Evolutionary conservation across 2,329 filamentous ascomycete species (phyloP).

Genomic region (Colletotrichum chrysophilum): DNA sequence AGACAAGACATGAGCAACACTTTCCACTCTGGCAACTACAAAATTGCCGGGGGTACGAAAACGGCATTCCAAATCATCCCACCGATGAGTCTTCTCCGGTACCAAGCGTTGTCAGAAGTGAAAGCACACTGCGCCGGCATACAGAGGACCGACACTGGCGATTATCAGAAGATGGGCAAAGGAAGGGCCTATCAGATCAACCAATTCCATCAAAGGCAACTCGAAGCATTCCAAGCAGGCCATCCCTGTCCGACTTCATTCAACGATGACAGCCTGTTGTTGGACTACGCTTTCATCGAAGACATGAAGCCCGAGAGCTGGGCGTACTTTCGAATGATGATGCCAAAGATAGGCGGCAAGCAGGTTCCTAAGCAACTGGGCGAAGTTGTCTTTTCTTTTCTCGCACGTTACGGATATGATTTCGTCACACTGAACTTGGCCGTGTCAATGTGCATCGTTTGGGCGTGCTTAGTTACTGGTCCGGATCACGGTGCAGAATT

Average conservation of each 20-base stretch:
- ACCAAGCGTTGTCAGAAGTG: not conserved
- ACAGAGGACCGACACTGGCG: not conserved
- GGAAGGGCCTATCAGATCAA: not conserved
- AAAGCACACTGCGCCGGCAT: not conserved
- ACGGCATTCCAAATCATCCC: not conserved
- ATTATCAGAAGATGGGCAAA: not conserved
- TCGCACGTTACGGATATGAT: not conserved
- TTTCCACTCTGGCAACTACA: not conserved
- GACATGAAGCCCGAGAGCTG: not conserved
- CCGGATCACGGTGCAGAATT: not conserved
- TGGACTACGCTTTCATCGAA: not conserved
- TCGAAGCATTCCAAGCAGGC: not conserved
- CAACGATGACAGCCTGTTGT: rapidly evolving
- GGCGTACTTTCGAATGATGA: not conserved
- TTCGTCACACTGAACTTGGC: not conserved
- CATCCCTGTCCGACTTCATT: not conserved
- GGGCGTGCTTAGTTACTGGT: rapidly evolving
- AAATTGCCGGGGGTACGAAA: not conserved
- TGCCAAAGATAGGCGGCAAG: not conserved
- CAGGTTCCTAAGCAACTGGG: not conserved
- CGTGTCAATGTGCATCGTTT: not conserved
- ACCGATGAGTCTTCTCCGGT: not conserved
- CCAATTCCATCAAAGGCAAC: not conserved
- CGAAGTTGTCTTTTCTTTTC: not conserved
- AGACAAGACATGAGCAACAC: not conserved